phyloP scores from a whole-genome alignment of 768 basidiomycete genomes.

The Tylopilus subfusipes region DNA sequence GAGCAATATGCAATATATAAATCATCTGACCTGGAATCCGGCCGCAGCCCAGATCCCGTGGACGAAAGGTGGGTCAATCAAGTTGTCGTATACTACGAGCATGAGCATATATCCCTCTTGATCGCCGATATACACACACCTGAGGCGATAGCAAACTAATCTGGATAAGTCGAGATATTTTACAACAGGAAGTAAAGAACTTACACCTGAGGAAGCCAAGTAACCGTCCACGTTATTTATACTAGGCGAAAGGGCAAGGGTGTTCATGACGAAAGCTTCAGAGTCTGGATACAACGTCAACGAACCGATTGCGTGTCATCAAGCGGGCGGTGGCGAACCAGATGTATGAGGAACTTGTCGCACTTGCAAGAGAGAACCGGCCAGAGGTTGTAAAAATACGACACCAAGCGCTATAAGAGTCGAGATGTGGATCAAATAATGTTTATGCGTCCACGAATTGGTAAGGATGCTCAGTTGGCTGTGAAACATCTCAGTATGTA shows the following conservation, averaged over 20 bases:
- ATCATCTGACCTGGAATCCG: constrained; percentile 43
- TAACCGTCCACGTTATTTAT: constrained; percentile 48
- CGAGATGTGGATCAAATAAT: constrained; percentile 54
- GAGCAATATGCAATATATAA: neutral
- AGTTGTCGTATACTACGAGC: constrained; percentile 30
- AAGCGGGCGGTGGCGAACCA: constrained; percentile 7
- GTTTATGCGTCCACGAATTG: constrained; percentile 47
- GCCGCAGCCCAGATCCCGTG: constrained; percentile 49
- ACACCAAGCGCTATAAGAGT: constrained; percentile 44
- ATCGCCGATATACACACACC: constrained; percentile 9
- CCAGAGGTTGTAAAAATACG: constrained; percentile 55
- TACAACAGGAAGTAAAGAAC: constrained; percentile 13
- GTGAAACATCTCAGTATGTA: constrained; percentile 3
- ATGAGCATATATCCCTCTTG: neutral
- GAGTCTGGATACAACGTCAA: constrained; percentile 27
- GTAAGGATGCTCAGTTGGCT: constrained; percentile 46
- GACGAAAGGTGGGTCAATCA: constrained; percentile 61
- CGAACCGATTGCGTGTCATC: neutral
- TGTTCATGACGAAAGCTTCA: constrained; percentile 39
- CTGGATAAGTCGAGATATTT: constrained; percentile 16
- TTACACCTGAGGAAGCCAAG: constrained; percentile 56
- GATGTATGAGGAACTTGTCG: constrained; percentile 17
- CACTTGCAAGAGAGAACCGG: constrained; percentile 36
- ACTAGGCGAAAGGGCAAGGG: constrained; percentile 44
- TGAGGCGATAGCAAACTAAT: constrained; percentile 33